Evolutionary conservation across 179 eudicot genomes (phyloP).

Genomic region (Camellia oleifera): DNA sequence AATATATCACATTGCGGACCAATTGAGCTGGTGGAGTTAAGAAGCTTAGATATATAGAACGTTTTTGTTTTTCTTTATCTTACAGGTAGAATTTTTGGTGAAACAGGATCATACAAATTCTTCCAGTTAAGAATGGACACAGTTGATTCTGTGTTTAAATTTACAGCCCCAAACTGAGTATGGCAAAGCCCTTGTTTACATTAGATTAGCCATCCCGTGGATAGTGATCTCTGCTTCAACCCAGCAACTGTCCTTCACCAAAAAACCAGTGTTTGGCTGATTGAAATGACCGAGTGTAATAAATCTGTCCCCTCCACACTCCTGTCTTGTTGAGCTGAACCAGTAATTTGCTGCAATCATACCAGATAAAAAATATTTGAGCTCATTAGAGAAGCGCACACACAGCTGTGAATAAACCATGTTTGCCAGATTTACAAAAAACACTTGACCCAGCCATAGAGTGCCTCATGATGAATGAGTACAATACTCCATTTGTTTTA

Average conservation of each 20-base stretch:
- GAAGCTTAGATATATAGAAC: no score
- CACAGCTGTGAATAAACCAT: background rate
- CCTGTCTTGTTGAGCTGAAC: conserved; percentile 1
- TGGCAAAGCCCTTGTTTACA: background rate
- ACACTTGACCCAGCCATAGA: background rate
- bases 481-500: background rate
- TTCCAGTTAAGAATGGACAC: background rate
- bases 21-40: no score
- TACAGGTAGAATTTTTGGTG: no score
- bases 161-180: background rate
- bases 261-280: background rate
- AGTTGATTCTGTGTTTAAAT: background rate
- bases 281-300: background rate
- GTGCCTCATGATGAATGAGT: background rate
- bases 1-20: no score
- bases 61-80: no score
- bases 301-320: background rate
- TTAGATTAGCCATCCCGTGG: background rate
- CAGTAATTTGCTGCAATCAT: conserved; percentile 7
- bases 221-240: background rate
- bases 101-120: no score
- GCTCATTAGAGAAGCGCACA: background rate
- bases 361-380: background rate
- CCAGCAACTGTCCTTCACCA: background rate
- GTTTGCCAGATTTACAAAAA: background rate